phyloP scores from a whole-genome alignment of 2,329 filamentous ascomycete genomes.

The Penicillium rolfsii region DNA sequence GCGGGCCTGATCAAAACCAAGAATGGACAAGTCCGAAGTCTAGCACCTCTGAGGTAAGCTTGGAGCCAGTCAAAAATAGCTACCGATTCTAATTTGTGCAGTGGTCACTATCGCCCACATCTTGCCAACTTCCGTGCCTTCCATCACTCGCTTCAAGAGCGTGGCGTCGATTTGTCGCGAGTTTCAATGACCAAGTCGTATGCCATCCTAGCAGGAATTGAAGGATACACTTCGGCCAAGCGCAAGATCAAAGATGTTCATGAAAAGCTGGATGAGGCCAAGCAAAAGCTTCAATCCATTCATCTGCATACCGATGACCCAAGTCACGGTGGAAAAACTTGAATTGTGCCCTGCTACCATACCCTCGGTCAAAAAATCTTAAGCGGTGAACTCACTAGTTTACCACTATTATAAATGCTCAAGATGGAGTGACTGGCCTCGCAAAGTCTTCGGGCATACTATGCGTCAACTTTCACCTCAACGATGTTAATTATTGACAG shows the following conservation, averaged over 20 bases:
- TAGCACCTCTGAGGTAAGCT: slow-evolving; percentile 61
- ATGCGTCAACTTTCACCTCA: too few species aligned
- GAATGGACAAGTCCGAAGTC: slow-evolving; percentile 72
- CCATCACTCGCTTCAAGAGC: slow-evolving; percentile 70
- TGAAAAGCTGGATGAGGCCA: slow-evolving; percentile 27
- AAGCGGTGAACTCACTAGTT: too few species aligned
- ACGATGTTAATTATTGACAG: too few species aligned
- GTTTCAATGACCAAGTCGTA: slow-evolving; percentile 82
- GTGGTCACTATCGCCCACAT: slow-evolving; percentile 84
- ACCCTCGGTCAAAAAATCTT: too few species aligned
- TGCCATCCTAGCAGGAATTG: slow-evolving; percentile 77
- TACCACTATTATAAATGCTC: too few species aligned
- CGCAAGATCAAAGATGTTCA: slow-evolving; percentile 27
- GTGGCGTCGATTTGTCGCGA: slow-evolving; percentile 76
- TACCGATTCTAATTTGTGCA: slow-evolving; percentile 48
- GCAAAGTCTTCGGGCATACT: too few species aligned
- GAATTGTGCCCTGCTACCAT: background rate
- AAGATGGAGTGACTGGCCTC: too few species aligned
- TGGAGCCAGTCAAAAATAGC: background rate
- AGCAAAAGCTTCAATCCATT: slow-evolving; percentile 15
- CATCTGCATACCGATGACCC: background rate
- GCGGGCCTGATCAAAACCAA: slow-evolving; percentile 86
- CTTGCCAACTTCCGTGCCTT: slow-evolving; percentile 82
- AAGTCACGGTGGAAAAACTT: background rate
- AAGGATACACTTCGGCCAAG: slow-evolving; percentile 74